phyloP scores from a whole-genome alignment of 2,329 filamentous ascomycete genomes.

The Alternaria infectoria region DNA sequence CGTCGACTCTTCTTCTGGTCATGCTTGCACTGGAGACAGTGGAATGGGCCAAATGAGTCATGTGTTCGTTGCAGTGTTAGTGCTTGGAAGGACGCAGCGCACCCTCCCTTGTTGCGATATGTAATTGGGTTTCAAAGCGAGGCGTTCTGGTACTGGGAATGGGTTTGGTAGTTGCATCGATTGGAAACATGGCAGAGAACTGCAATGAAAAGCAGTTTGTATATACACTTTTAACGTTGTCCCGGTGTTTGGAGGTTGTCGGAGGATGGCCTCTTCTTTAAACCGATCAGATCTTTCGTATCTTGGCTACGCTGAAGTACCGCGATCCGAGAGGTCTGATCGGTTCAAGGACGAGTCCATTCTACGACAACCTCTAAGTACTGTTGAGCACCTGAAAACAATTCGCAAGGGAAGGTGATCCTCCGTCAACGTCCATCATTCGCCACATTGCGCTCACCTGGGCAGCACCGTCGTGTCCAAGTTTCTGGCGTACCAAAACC shows the following conservation, averaged over 20 bases:
- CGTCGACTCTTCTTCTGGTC: conserved; percentile 88
- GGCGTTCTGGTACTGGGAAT: conserved; percentile 10
- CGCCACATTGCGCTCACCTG: too few relatives aligned
- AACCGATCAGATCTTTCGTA: neutral
- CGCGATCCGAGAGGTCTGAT: neutral
- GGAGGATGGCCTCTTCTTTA: neutral
- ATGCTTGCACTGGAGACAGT: conserved; percentile 91
- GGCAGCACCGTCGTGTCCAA: neutral
- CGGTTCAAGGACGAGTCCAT: neutral
- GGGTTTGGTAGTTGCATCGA: neutral
- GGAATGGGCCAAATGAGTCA: conserved; percentile 72
- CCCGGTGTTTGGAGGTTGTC: neutral
- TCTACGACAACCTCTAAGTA: neutral
- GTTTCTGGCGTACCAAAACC: conserved; percentile 10
- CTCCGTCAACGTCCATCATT: neutral
- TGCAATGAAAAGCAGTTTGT: conserved; percentile 1
- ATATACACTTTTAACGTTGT: neutral
- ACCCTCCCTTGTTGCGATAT: neutral
- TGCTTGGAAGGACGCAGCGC: neutral
- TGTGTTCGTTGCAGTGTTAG: neutral
- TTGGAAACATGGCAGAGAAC: neutral
- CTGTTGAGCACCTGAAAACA: neutral
- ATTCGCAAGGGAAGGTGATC: neutral
- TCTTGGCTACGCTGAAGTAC: neutral
- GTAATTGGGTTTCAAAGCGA: conserved; percentile 4